Base-by-base conservation (phyloP, 352 stramenopile genomes). In the Globisporangium viniferum region DNA sequence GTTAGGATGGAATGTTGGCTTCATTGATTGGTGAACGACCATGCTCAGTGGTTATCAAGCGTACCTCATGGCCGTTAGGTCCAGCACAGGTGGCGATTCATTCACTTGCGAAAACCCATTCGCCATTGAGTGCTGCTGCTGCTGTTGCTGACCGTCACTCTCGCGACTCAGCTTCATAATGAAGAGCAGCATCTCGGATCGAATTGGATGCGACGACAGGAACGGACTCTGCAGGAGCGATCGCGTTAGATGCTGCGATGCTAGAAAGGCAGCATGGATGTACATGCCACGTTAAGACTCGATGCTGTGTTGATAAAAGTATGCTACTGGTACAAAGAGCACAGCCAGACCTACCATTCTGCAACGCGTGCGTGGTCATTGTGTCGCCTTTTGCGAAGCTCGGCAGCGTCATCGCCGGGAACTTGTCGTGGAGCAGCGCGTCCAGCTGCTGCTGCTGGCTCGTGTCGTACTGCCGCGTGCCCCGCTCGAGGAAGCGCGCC, bases 141-240 rank as follows among this genome's bases (percentile, higher is more conserved):
- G 64, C 22, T 49, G 54, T 9, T 60, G 55, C 31, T 61, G 31
- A 8, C n/a, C 7, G 4, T 48, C 44, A 12, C 35, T 41, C 9
- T 48, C 64, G 18, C 64, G 66, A 10, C 73, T 67, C 51, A 82
- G 62, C 2, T 75, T 59, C 5, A 88, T 62, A 18, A 81, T 72
- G 12, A 69, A 64, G 29, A 71, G 41, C 22, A 82, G 29, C 36
- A 88, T 48, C 69, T 84, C 72, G 2, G 76, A 84, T 12, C 74
- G 76, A 5, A 79, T 79, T 20, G 80, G 78, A 41, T 85, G 77
- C 8, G 74, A 71, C n/a, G 68, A 29, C 36, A 88, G 56, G 58
- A 78, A 88, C n/a, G 76, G 73, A 66, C 80, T 88, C 64, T 85
- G 73, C n/a, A 86, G 59, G 55, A 86, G 73, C n/a, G 80, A 78